Percentiles rank a stretch among this genome's conserved stretches.
phyloP scores from a whole-genome alignment of 2,329 filamentous ascomycete genomes.

The Xylariaceae sp. region DNA sequence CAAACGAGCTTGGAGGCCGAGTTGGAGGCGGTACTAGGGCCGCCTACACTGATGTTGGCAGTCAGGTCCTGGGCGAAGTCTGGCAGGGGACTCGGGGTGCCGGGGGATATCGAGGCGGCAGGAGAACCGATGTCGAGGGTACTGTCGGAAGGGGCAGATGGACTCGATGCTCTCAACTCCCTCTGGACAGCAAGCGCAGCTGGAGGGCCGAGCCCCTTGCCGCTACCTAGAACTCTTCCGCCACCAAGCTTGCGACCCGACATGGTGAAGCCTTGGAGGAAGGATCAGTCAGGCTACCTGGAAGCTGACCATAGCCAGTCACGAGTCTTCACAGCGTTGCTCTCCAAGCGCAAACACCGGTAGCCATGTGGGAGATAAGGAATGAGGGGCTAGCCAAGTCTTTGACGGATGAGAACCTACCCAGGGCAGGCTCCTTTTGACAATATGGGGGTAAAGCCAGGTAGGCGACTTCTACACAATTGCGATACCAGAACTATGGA shows the following conservation, averaged over 20 bases:
- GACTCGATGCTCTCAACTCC: constrained; percentile 38
- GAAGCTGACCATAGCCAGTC: no score
- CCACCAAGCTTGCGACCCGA: constrained; percentile 84
- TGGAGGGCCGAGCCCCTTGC: constrained; percentile 72
- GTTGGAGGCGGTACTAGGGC: constrained; percentile 49
- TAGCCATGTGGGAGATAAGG: no score
- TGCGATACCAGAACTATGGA: no score
- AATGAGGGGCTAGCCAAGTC: no score
- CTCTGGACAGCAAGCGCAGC: constrained; percentile 36
- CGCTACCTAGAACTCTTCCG: constrained; percentile 84
- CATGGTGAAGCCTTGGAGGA: no score
- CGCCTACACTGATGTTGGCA: constrained; percentile 69
- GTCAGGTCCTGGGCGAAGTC: constrained; percentile 73
- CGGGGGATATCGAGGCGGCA: constrained; percentile 38
- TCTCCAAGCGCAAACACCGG: not conserved
- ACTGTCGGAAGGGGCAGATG: constrained; percentile 59
- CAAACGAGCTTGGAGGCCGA: constrained; percentile 72
- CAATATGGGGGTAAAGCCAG: no score
- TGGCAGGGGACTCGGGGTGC: constrained; percentile 54
- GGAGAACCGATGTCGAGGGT: constrained; percentile 74
- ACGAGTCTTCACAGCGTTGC: constrained; percentile 8
- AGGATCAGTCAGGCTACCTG: not conserved
- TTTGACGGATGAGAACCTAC: no score
- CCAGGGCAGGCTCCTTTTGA: no score
- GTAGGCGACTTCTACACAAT: no score